Evolutionary conservation across 495 filamentous ascomycete genomes (phyloP).

Genomic region (Copromyces sp.): DNA sequence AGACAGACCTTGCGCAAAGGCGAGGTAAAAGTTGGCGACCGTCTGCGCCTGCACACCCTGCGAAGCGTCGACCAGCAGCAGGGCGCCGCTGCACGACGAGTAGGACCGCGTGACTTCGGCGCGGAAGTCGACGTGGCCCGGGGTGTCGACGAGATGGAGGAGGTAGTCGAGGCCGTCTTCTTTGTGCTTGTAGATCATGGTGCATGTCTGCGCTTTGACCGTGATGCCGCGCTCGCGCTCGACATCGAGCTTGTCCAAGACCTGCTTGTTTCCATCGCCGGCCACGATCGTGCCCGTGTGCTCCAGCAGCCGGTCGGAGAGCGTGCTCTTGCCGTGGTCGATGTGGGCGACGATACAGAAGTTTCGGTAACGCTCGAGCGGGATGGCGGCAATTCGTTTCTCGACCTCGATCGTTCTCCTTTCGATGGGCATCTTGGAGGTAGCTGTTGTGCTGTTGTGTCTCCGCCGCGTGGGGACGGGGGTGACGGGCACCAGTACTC

Average conservation of each 20-base stretch:
- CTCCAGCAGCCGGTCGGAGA: slow-evolving; percentile 85
- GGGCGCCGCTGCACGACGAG: slow-evolving; percentile 85
- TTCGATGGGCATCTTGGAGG: slow-evolving; percentile 4
- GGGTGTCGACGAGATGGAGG: slow-evolving; percentile 91
- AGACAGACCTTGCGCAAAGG: slow-evolving; percentile 78
- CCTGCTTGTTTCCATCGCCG: slow-evolving; percentile 82
- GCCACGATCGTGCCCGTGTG: slow-evolving; percentile 81
- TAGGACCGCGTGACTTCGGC: slow-evolving; percentile 93
- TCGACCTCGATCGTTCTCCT: slow-evolving; percentile 48
- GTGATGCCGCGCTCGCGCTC: slow-evolving; percentile 94
- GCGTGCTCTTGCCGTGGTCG: slow-evolving; percentile 95
- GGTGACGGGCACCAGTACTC: neutral
- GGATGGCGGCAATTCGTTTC: slow-evolving; percentile 72
- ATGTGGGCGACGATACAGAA: slow-evolving; percentile 99
- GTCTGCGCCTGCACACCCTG: slow-evolving; percentile 92
- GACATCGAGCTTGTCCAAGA: slow-evolving; percentile 93
- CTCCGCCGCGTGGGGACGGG: neutral
- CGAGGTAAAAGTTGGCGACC: slow-evolving; percentile 95
- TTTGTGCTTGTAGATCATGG: slow-evolving; percentile 79
- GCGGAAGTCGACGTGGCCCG: slow-evolving; percentile 89
- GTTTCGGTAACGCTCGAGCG: slow-evolving; percentile 85
- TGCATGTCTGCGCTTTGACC: slow-evolving; percentile 97
- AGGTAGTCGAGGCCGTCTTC: slow-evolving; percentile 74
- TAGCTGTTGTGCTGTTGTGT: neutral
- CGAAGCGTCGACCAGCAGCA: slow-evolving; percentile 86